Evolutionary conservation across 2,329 filamentous ascomycete species (phyloP).

Genomic region (Pochonia chlamydosporia): DNA sequence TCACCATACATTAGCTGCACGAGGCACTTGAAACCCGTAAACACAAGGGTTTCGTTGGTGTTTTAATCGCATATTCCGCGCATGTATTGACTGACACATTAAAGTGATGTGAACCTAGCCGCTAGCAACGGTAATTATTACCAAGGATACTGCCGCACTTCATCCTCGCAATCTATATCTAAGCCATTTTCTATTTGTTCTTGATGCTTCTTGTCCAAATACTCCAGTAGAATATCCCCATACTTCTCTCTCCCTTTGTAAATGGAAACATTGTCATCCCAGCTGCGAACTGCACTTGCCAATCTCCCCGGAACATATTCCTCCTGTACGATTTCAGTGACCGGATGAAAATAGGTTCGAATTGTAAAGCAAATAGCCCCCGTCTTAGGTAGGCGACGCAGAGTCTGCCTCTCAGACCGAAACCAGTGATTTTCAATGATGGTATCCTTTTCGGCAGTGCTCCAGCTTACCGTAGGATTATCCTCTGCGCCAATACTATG

Average conservation of each 20-base stretch:
- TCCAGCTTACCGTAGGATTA: slow-evolving; percentile 59
- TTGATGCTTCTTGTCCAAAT: slow-evolving; percentile 66
- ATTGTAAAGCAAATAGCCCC: slow-evolving; percentile 68
- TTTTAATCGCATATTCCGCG: too few species aligned
- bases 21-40: too few species aligned
- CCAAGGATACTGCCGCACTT: slow-evolving; percentile 57
- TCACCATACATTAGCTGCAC: too few species aligned
- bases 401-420: slow-evolving; percentile 67
- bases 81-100: too few species aligned
- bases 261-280: slow-evolving; percentile 68
- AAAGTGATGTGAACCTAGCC: too few species aligned
- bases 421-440: slow-evolving; percentile 71
- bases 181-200: slow-evolving; percentile 66
- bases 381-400: slow-evolving; percentile 55
- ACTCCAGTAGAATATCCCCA: slow-evolving; percentile 66
- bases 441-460: slow-evolving; percentile 67
- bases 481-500: slow-evolving; percentile 72
- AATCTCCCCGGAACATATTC: slow-evolving; percentile 72
- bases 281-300: slow-evolving; percentile 73
- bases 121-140: too few species aligned
- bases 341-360: slow-evolving; percentile 70
- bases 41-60: too few species aligned
- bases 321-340: slow-evolving; percentile 63
- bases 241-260: slow-evolving; percentile 80
- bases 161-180: slow-evolving; percentile 50